Evolutionary conservation across 768 basidiomycete genomes (phyloP).

Genomic region (Favolaschia claudopus): DNA sequence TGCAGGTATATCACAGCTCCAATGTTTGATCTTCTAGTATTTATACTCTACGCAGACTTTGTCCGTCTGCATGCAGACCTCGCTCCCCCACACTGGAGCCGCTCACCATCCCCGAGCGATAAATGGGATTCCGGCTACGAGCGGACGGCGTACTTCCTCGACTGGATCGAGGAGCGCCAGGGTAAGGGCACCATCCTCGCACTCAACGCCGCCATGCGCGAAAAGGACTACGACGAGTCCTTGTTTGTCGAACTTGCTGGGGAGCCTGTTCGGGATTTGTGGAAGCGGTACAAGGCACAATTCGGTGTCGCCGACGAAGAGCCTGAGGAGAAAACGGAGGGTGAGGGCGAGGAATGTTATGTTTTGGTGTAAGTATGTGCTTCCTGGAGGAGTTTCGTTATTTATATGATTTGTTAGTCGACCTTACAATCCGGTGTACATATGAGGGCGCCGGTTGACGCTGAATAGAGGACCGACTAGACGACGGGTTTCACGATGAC

Average conservation of each 20-base stretch:
- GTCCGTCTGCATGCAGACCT: constrained; percentile 68
- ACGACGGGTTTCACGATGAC: too few species aligned
- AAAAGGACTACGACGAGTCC: constrained; percentile 53
- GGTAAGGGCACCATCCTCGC: constrained; percentile 61
- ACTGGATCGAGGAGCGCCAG: constrained; percentile 66
- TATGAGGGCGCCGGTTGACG: too few species aligned
- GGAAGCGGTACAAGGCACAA: constrained; percentile 60
- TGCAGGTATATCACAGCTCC: constrained; percentile 58
- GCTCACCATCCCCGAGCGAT: constrained; percentile 42
- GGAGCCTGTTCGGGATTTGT: constrained; percentile 59
- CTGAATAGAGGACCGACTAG: too few species aligned
- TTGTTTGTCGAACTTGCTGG: constrained; percentile 65
- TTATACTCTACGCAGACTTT: constrained; percentile 58
- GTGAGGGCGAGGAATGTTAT: constrained; percentile 1
- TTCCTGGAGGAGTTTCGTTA: background rate
- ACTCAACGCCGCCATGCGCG: constrained; percentile 64
- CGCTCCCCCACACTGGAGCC: constrained; percentile 76
- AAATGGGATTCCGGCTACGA: constrained; percentile 83
- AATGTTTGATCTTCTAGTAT: background rate
- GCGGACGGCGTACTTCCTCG: constrained; percentile 76
- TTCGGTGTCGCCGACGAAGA: constrained; percentile 32
- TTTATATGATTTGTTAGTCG: constrained; percentile 17
- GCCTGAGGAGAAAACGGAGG: background rate
- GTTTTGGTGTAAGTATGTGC: constrained; percentile 13
- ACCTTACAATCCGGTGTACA: constrained; percentile 18